Conservation (phyloP, 129 eudicot species). For the Flaveria ramosissima region DNA sequence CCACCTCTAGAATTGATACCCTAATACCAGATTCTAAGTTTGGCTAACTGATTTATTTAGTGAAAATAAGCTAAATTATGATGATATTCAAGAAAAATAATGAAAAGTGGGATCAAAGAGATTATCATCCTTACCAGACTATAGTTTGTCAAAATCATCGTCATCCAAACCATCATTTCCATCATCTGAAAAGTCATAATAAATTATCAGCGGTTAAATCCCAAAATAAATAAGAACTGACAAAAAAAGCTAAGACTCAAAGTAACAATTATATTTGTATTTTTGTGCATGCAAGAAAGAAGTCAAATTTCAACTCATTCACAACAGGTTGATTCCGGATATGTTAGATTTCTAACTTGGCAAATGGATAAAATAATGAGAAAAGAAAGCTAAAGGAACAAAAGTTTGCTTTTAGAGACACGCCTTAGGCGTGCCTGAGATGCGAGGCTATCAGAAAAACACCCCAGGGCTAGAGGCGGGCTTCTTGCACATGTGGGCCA, state of each 20-base stretch:
- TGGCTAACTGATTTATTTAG: neutral
- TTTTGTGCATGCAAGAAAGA: conserved; percentile 1
- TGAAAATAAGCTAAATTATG: conserved; percentile 5
- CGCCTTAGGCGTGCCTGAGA: too few relatives aligned
- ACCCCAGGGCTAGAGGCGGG: too few relatives aligned
- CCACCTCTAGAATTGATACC: neutral
- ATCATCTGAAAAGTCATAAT: conserved; percentile 58
- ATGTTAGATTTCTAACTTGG: neutral
- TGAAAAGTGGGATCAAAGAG: conserved; percentile 17
- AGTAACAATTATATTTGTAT: conserved; percentile 3
- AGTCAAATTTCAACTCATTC: neutral
- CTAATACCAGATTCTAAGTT: neutral
- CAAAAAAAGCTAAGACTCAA: neutral
- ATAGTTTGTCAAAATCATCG: conserved; percentile 93
- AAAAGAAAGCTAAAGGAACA: neutral
- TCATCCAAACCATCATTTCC: conserved; percentile 68
- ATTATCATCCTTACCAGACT: conserved; percentile 51
- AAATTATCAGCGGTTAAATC: conserved; percentile 16
- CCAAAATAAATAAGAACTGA: neutral
- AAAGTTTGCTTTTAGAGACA: neutral
- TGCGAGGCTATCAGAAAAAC: too few relatives aligned
- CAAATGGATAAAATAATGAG: neutral
- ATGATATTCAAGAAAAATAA: neutral
- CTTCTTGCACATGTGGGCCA: too few relatives aligned
- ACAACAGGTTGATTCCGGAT: neutral